phyloP scores from a whole-genome alignment of 768 basidiomycete species.

The Lepiota brunneoincarnata region DNA sequence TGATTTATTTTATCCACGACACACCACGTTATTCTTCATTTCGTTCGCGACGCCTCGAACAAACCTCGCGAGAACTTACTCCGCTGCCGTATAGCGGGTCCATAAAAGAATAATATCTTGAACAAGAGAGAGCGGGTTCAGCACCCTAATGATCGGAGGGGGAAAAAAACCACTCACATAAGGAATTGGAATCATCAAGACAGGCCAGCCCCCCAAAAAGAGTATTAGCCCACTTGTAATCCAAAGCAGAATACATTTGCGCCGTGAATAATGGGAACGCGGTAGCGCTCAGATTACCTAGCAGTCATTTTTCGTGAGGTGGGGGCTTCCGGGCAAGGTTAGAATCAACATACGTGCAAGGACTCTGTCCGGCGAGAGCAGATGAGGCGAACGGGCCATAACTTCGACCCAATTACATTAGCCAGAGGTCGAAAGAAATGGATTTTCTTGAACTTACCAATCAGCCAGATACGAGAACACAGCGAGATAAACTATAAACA shows the following conservation, averaged over 20 bases:
- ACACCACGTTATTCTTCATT: no score
- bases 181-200: constrained; percentile 55
- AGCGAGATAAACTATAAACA: constrained; percentile 52
- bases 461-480: constrained; percentile 67
- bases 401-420: constrained; percentile 19
- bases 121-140: constrained; percentile 1
- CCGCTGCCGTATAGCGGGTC: constrained; percentile 34
- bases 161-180: constrained; percentile 36
- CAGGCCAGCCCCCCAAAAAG: constrained; percentile 52
- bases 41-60: neutral
- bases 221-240: constrained; percentile 60
- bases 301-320: neutral
- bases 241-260: constrained; percentile 54
- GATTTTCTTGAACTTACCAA: constrained; percentile 36
- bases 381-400: constrained; percentile 67
- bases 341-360: constrained; percentile 37
- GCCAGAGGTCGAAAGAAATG: neutral
- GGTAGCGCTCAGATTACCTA: constrained; percentile 39
- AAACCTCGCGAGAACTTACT: constrained; percentile 41
- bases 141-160: neutral
- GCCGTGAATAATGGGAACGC: constrained; percentile 63
- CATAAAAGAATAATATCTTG: constrained; percentile 42
- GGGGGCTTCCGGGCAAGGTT: no score
- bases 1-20: no score
- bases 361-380: constrained; percentile 64